These are phyloP conservation scores for Yamadazyma jaroonii DNA, from an alignment of 1,139 yeast species.

Conservation along the genomic window DNA sequence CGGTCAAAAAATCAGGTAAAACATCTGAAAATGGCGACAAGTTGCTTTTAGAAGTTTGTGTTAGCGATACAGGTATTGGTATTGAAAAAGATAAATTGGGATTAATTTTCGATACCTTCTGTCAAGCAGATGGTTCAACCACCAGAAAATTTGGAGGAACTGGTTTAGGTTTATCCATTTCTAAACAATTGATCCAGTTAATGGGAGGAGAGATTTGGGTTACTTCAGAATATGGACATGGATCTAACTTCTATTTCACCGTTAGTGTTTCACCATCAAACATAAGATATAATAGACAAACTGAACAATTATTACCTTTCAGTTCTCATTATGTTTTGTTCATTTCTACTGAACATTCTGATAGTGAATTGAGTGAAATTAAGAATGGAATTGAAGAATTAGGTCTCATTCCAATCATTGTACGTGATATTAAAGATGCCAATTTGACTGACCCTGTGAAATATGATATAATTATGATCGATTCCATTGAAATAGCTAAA, in stretches of 20 bases:
- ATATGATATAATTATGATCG: conserved; percentile 80
- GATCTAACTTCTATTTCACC: conserved; percentile 79
- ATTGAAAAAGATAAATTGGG: conserved; percentile 81
- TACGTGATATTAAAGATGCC: conserved; percentile 49
- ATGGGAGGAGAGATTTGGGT: conserved; percentile 96
- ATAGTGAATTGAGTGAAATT: conserved; percentile 47
- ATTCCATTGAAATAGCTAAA: conserved; percentile 72
- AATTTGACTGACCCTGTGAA: conserved; percentile 53
- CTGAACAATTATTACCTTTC: conserved; percentile 73
- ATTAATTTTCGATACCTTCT: conserved; percentile 80
- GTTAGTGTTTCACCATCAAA: conserved; percentile 74
- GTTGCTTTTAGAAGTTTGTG: conserved; percentile 75
- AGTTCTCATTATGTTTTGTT: conserved; percentile 66
- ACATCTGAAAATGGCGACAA: conserved; percentile 31
- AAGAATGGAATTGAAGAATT: conserved; percentile 38
- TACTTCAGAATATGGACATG: conserved; percentile 74
- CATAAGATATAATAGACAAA: conserved; percentile 58
- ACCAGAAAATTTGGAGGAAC: conserved; percentile 93
- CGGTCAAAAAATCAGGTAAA: conserved; percentile 52
- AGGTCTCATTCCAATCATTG: conserved; percentile 50
- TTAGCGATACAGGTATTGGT: conserved; percentile 87
- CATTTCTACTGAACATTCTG: conserved; percentile 63
- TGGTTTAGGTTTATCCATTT: conserved; percentile 81
- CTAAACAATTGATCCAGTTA: conserved; percentile 78
- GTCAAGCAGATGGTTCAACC: conserved; percentile 92